These are phyloP conservation scores for Euphorbia peplus DNA, from an alignment of 345 rosid species.

Conservation along the genomic window DNA sequence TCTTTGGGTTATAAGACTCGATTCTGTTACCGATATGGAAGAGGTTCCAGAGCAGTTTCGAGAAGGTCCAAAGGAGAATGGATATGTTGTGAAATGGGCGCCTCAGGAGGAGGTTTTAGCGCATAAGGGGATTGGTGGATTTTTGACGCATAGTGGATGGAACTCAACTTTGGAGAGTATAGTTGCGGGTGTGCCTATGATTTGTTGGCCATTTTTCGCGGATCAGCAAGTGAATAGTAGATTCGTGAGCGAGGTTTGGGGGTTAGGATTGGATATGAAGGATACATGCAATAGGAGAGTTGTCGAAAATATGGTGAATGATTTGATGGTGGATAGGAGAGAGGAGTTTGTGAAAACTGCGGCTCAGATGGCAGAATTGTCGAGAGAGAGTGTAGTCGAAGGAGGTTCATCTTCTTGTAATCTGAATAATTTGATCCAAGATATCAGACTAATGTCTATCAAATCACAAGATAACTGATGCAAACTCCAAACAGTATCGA, in stretches of 20 bases:
- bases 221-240: conserved; percentile 14
- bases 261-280: not conserved
- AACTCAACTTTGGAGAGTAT: conserved; percentile 21
- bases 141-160: conserved; percentile 13
- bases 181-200: conserved; percentile 14
- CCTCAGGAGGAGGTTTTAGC: not conserved
- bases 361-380: too few species aligned
- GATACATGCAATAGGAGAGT: too few species aligned
- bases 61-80: not conserved
- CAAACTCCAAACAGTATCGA: too few species aligned
- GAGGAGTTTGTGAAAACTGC: too few species aligned
- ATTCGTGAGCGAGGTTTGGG: conserved; percentile 3
- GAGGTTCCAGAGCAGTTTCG: conserved; percentile 20
- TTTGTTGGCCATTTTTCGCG: conserved; percentile 8
- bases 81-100: not conserved
- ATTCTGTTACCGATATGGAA: not conserved
- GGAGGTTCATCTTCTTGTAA: too few species aligned
- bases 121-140: not conserved
- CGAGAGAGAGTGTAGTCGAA: too few species aligned
- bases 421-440: too few species aligned
- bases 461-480: too few species aligned
- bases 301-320: too few species aligned
- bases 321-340: too few species aligned
- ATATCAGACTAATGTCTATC: too few species aligned
- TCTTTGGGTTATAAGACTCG: not conserved